These are phyloP conservation scores for Epichloe uncinata DNA, from an alignment of 2,329 filamentous ascomycete genomes.

Conservation along the genomic window DNA sequence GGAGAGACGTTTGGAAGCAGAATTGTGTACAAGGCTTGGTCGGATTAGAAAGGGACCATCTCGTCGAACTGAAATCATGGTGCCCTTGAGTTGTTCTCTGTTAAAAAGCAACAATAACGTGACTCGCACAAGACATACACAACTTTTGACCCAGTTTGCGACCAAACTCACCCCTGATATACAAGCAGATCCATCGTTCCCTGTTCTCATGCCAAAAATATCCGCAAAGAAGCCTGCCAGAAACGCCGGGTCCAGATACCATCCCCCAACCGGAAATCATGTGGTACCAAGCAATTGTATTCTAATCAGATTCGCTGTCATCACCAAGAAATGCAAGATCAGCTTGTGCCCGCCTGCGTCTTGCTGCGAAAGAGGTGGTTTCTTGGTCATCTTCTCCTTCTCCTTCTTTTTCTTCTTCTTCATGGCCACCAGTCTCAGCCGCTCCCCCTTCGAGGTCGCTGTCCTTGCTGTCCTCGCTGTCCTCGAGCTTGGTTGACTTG, in stretches of 20 bases:
- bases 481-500: slow-evolving; percentile 18
- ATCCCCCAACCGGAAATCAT: neutral
- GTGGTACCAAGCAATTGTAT: neutral
- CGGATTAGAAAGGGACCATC: slow-evolving; percentile 30
- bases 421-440: slow-evolving; percentile 6
- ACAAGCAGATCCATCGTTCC: neutral
- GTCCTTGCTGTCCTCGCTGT: slow-evolving; percentile 20
- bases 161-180: neutral
- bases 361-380: slow-evolving; percentile 26
- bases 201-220: neutral
- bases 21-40: slow-evolving; percentile 79
- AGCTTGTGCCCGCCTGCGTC: slow-evolving; percentile 32
- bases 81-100: neutral
- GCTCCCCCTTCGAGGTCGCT: slow-evolving; percentile 11
- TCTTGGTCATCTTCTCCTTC: slow-evolving; percentile 17
- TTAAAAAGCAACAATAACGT: neutral
- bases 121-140: neutral
- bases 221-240: neutral
- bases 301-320: slow-evolving; percentile 51
- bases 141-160: neutral
- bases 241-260: neutral
- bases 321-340: slow-evolving; percentile 55
- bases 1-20: slow-evolving; percentile 70
- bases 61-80: neutral
- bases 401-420: slow-evolving; percentile 14